A percentile compares a stretch with the other conserved stretches of the same genome.
These are phyloP conservation scores for Colletotrichum sp. DNA, from an alignment of 2,329 filamentous ascomycete species.

Conservation along the genomic window DNA sequence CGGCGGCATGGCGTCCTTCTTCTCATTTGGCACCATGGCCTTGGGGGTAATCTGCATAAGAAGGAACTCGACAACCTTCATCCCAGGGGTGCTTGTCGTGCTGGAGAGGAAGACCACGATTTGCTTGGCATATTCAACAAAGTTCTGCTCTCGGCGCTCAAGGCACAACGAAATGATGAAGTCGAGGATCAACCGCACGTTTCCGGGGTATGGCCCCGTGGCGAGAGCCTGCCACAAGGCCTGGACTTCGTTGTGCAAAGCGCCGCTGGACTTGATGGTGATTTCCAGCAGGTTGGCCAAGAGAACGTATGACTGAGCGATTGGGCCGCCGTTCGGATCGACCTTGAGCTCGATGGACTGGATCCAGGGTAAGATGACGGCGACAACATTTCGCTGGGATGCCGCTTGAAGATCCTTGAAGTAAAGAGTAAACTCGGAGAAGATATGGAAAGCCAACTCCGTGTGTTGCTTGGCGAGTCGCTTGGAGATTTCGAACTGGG, in stretches of 20 bases:
- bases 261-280: slow-evolving; percentile 88
- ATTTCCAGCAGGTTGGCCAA: slow-evolving; percentile 95
- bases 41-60: slow-evolving; percentile 90
- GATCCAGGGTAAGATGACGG: slow-evolving; percentile 94
- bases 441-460: slow-evolving; percentile 89
- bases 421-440: slow-evolving; percentile 93
- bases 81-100: slow-evolving; percentile 73
- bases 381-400: slow-evolving; percentile 91
- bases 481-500: slow-evolving; percentile 96
- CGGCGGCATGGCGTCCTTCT: slow-evolving; percentile 69
- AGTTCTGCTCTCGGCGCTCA: slow-evolving; percentile 95
- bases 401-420: slow-evolving; percentile 87
- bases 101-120: slow-evolving; percentile 96
- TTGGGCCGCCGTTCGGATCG: slow-evolving; percentile 90
- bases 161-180: slow-evolving; percentile 96
- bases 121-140: slow-evolving; percentile 97
- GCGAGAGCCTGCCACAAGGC: slow-evolving; percentile 96
- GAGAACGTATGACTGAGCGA: slow-evolving; percentile 90
- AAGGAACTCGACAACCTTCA: slow-evolving; percentile 93
- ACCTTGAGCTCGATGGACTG: slow-evolving; percentile 92
- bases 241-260: slow-evolving; percentile 94
- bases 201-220: slow-evolving; percentile 89
- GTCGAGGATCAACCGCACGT: slow-evolving; percentile 91
- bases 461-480: slow-evolving; percentile 86
- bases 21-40: slow-evolving; percentile 95